Percentiles rank a stretch among this genome's conserved stretches.
Evolutionary conservation across 139 green algal genomes (phyloP).

Genomic region (Edaphochlamys debaryana): DNA sequence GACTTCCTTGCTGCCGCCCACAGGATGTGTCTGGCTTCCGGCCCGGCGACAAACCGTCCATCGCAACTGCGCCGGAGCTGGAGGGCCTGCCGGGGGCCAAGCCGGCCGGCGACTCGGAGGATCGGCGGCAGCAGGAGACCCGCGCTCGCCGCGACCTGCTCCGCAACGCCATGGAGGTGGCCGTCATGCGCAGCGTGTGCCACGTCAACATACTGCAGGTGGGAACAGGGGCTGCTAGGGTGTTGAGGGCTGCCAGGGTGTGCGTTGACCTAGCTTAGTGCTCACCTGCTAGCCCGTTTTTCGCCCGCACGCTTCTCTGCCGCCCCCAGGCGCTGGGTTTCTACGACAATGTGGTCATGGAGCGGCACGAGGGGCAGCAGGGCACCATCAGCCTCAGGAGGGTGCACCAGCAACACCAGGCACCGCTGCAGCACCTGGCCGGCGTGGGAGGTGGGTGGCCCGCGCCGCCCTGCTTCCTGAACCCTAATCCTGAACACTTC

Average conservation of each 20-base stretch:
- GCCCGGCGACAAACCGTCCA: too few species aligned
- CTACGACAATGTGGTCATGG: slow-evolving; percentile 32
- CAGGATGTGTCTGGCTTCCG: neutral
- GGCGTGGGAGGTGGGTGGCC: neutral
- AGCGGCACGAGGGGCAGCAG: slow-evolving; percentile 5
- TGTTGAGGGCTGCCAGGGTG: neutral
- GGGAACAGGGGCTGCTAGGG: neutral
- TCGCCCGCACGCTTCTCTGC: too few species aligned
- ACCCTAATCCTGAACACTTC: too few species aligned
- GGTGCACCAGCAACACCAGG: neutral
- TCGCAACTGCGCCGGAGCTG: neutral
- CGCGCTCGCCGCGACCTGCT: neutral
- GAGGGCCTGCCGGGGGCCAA: too few species aligned
- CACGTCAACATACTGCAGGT: slow-evolving; percentile 4
- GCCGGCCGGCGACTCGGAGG: too few species aligned
- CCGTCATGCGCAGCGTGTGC: neutral
- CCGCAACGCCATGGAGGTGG: neutral
- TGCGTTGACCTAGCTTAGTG: too few species aligned
- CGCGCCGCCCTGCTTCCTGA: too few species aligned
- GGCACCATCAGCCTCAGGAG: slow-evolving; percentile 17
- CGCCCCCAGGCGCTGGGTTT: neutral
- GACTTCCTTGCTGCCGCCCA: too few species aligned
- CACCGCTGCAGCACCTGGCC: neutral
- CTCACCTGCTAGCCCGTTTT: too few species aligned
- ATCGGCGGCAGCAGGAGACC: too few species aligned